Base-by-base conservation (phyloP, 352 stramenopile species). In the Vaucheria bursata region DNA sequence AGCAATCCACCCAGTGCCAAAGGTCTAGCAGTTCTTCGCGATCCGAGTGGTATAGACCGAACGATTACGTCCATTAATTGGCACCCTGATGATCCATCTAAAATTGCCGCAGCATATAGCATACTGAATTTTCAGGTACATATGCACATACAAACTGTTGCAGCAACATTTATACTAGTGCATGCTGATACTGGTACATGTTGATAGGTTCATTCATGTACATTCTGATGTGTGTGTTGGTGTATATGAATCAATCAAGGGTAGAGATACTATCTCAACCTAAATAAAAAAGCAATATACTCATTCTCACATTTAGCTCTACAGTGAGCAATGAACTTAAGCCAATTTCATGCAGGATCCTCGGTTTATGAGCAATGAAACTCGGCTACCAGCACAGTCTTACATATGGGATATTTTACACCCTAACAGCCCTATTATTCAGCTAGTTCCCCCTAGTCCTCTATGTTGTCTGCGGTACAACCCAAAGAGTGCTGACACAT, bases 361-460 rank as follows among this genome's bases (percentile, higher is more conserved):
- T 34, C 91, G 94, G 70, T 96, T 97, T 73, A 88, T 80, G 53
- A 79, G 79, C 33, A 85, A 87, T 2, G 86, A 91, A 32, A 88
- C 91, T 78, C 87, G 91, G 29, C 89, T 85, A 76, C 86, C 84
- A 7, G 69, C 84, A 38, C 76, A 88, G 79, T 88, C 80, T 52
- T 98, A 97, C 83, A 96, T 98, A 73, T 98, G 94, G 94, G 94
- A 98, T 79, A 92, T 97, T 29, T 87, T 94, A 78, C 97, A 97
- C 85, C 94, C 94, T 3, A 98, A 98, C 80, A 97, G 92, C 7
- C 94, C 94, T 35, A 92, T 97, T 81, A 91, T 91, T 34, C 94
- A 92, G 38, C 87, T 98, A 70, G 88, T 93, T 69, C 92, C 94
- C 33, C 93, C 92, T n/a, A 88, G 80, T 39, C 88, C 86, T 1